Percentiles rank a stretch among this genome's conserved stretches.
Evolutionary conservation across 805 yeast species (phyloP).

Genomic region (Metschnikowia shivogae): DNA sequence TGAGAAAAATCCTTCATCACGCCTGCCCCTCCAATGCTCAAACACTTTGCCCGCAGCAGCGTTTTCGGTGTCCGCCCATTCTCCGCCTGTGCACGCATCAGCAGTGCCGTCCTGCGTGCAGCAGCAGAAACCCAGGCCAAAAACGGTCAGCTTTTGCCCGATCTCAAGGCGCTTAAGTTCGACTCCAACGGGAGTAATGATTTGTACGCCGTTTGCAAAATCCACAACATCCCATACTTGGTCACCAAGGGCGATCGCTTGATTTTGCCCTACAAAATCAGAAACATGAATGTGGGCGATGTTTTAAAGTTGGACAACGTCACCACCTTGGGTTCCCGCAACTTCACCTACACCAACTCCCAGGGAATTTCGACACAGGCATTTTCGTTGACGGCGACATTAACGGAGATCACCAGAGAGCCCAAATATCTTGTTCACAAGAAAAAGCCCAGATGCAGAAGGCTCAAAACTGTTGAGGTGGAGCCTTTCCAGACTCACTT

Average conservation of each 20-base stretch:
- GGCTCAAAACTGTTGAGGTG: conserved; percentile 69
- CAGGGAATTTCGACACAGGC: conserved; percentile 44
- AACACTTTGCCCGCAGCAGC: not conserved
- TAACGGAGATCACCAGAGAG: conserved; percentile 80
- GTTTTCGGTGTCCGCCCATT: not conserved
- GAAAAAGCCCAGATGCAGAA: conserved; percentile 71
- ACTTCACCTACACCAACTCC: conserved; percentile 57
- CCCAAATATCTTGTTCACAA: conserved; percentile 57
- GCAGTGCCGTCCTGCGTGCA: not conserved
- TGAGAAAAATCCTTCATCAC: not conserved
- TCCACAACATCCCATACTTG: conserved; percentile 80
- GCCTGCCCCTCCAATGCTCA: not conserved
- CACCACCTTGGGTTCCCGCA: conserved; percentile 78
- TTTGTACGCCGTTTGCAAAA: conserved; percentile 75
- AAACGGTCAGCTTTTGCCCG: conserved; percentile 20
- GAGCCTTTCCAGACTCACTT: conserved; percentile 76
- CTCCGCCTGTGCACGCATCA: not conserved
- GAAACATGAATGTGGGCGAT: conserved; percentile 80
- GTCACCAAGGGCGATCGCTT: conserved; percentile 90
- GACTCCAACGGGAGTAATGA: conserved; percentile 50
- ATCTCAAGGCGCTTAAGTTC: conserved; percentile 59
- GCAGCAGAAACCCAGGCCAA: not conserved
- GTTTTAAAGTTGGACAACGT: conserved; percentile 69
- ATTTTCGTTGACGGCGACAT: conserved; percentile 67
- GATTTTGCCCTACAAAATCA: conserved; percentile 72